Conservation (phyloP, 345 rosid species). For the Eucalyptus curtisii region DNA sequence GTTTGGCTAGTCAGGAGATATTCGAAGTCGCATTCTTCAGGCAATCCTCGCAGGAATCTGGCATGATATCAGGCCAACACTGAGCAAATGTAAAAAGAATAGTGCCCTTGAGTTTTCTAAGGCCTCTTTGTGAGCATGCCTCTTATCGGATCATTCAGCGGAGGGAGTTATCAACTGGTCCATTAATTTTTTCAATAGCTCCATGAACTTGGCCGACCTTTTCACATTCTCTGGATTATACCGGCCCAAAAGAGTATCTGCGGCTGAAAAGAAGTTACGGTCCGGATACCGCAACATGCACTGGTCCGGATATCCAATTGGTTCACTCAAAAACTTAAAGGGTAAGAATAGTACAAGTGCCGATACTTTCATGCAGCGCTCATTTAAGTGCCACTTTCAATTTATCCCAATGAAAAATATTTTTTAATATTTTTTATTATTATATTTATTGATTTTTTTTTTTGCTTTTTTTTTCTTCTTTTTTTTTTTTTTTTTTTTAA, state of each 20-base stretch:
- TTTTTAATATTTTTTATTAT: too few species aligned
- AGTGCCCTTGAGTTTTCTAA: too few species aligned
- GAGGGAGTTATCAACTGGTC: not conserved
- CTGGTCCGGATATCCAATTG: not conserved
- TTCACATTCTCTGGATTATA: conserved; percentile 1
- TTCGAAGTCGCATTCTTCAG: not conserved
- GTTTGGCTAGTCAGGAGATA: not conserved
- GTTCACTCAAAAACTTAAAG: too few species aligned
- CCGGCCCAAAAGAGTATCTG: not conserved
- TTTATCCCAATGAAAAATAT: too few species aligned
- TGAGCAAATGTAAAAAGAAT: conserved; percentile 5
- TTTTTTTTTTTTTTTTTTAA: too few species aligned
- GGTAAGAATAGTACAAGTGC: too few species aligned
- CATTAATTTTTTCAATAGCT: not conserved
- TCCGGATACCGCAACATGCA: conserved; percentile 31
- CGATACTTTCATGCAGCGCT: too few species aligned
- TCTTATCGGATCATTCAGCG: not conserved
- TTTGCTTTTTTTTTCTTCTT: too few species aligned
- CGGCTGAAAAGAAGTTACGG: not conserved
- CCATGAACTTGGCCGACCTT: not conserved
- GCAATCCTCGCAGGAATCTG: not conserved
- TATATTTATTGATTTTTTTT: too few species aligned
- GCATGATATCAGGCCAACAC: conserved; percentile 3
- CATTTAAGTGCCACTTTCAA: too few species aligned
- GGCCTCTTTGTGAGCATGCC: not conserved